Conservation (phyloP, 2,329 filamentous ascomycete genomes). For the Cladophialophora bantiana region DNA sequence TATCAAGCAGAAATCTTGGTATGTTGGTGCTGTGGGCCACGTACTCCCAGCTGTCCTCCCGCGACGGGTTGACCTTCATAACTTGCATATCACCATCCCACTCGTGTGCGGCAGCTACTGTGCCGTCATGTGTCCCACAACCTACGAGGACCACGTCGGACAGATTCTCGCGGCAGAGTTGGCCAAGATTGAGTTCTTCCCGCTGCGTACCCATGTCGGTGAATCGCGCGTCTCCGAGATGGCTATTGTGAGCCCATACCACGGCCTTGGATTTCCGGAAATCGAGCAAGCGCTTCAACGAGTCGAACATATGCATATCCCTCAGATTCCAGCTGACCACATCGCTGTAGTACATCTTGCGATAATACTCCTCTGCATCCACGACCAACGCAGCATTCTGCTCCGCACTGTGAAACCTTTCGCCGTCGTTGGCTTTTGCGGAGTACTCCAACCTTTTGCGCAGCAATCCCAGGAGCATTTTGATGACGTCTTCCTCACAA, state of each 20-base stretch:
- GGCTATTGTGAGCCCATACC: slow-evolving; percentile 63
- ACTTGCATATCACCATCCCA: slow-evolving; percentile 61
- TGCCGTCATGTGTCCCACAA: slow-evolving; percentile 59
- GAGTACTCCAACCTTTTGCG: slow-evolving; percentile 53
- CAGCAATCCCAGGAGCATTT: slow-evolving; percentile 56
- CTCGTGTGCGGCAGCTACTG: slow-evolving; percentile 59
- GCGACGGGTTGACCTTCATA: slow-evolving; percentile 57
- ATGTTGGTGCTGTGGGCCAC: slow-evolving; percentile 57
- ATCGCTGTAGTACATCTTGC: slow-evolving; percentile 59
- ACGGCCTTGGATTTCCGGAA: slow-evolving; percentile 55
- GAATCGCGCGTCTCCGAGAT: slow-evolving; percentile 61
- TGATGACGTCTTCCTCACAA: slow-evolving; percentile 56
- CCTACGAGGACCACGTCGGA: slow-evolving; percentile 55
- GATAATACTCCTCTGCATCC: slow-evolving; percentile 61
- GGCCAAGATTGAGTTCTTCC: slow-evolving; percentile 60
- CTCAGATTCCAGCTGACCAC: slow-evolving; percentile 60
- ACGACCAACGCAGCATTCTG: slow-evolving; percentile 60
- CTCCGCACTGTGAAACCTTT: slow-evolving; percentile 58
- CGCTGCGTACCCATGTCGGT: slow-evolving; percentile 57
- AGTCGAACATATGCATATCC: slow-evolving; percentile 61
- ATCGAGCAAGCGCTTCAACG: slow-evolving; percentile 54
- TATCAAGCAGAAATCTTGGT: slow-evolving; percentile 55
- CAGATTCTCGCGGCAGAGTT: slow-evolving; percentile 58
- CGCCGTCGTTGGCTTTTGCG: slow-evolving; percentile 47
- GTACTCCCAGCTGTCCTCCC: slow-evolving; percentile 58